Conservation (phyloP, 768 basidiomycete species). For the Hebeloma cylindrosporum region DNA sequence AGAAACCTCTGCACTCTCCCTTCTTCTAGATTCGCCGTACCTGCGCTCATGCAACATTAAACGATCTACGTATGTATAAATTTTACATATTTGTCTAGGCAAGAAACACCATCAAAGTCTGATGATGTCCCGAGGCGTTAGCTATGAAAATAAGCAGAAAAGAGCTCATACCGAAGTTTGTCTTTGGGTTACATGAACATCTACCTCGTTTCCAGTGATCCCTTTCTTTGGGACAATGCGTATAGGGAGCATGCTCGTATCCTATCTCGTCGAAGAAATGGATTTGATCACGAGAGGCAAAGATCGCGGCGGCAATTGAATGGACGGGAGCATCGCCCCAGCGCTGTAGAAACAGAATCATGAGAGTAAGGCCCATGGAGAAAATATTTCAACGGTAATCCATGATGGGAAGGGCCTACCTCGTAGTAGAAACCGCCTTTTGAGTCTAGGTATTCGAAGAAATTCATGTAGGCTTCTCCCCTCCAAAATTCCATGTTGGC, state of each 20-base stretch:
- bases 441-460: slow-evolving; percentile 63
- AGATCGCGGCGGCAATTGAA: slow-evolving; percentile 75
- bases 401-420: slow-evolving; percentile 36
- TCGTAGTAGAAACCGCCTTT: slow-evolving; percentile 73
- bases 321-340: slow-evolving; percentile 92
- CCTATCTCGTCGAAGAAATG: slow-evolving; percentile 86
- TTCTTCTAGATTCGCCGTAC: too few relatives aligned
- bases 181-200: slow-evolving; percentile 60
- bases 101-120: too few relatives aligned
- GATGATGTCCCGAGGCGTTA: too few relatives aligned
- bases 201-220: slow-evolving; percentile 48
- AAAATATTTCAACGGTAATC: not conserved
- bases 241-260: slow-evolving; percentile 76
- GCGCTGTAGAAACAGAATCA: slow-evolving; percentile 42
- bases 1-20: too few relatives aligned
- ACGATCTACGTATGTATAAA: too few relatives aligned
- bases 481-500: slow-evolving; percentile 70
- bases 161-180: slow-evolving; percentile 57
- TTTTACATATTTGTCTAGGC: too few relatives aligned
- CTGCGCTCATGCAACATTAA: too few relatives aligned
- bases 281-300: slow-evolving; percentile 66
- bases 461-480: slow-evolving; percentile 57
- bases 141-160: not conserved
- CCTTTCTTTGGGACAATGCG: slow-evolving; percentile 59
- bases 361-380: not conserved